Conservation (phyloP, 805 yeast genomes). For the Brettanomyces anomalus region DNA sequence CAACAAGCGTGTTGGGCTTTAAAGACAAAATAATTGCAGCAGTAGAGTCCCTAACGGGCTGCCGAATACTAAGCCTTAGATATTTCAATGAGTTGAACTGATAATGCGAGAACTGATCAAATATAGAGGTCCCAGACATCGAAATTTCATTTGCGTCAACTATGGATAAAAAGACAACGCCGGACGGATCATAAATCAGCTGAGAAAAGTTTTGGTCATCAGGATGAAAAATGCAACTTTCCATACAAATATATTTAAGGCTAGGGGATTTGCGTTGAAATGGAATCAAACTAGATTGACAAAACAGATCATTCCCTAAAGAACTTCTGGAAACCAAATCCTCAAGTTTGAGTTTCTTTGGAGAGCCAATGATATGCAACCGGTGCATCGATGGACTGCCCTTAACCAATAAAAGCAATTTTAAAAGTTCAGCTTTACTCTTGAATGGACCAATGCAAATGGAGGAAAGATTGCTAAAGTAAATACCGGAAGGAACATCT, state of each 20-base stretch:
- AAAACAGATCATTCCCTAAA: no score
- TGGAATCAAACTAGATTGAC: no score
- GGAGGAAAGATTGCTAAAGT: background rate
- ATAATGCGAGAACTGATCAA: background rate
- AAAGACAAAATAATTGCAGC: constrained; percentile 9
- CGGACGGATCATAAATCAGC: no score
- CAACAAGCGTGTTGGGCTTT: constrained; percentile 12
- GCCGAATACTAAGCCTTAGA: constrained; percentile 16
- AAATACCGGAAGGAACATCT: background rate
- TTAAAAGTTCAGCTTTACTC: background rate
- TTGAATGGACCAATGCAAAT: background rate
- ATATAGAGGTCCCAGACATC: background rate
- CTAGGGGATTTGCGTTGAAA: no score
- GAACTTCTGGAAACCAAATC: background rate
- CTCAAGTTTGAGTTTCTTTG: background rate
- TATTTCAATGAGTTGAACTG: constrained; percentile 1
- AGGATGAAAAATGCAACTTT: no score
- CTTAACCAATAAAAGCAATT: background rate
- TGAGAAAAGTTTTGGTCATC: no score
- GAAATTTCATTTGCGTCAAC: constrained; percentile 1
- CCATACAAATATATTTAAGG: no score
- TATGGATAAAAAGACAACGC: background rate
- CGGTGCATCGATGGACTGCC: background rate
- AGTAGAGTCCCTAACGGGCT: constrained; percentile 12
- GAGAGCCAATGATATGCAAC: background rate